Percentiles rank a stretch among this genome's conserved stretches.
Conservation (phyloP, 768 basidiomycete genomes). For the Trametes maxima region DNA sequence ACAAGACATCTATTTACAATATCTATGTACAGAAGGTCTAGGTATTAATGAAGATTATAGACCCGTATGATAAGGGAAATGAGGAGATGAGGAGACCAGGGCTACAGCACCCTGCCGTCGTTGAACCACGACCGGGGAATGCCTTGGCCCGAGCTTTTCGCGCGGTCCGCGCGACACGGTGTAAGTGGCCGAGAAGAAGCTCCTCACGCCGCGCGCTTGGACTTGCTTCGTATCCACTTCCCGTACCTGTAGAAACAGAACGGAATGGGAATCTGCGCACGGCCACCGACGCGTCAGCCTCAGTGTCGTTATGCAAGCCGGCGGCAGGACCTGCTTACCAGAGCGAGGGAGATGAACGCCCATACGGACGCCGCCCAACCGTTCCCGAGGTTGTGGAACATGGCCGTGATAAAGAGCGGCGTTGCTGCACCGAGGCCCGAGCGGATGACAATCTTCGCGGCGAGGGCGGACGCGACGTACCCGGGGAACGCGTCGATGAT, state of each 20-base stretch:
- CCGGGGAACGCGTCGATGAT: slow-evolving; percentile 44
- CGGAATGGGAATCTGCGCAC: slow-evolving; percentile 27
- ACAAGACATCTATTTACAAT: too few relatives aligned
- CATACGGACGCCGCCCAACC: slow-evolving; percentile 41
- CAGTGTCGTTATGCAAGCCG: neutral
- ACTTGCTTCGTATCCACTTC: slow-evolving; percentile 23
- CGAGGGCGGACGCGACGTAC: slow-evolving; percentile 43
- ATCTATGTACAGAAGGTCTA: too few relatives aligned
- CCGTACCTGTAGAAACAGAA: slow-evolving; percentile 29
- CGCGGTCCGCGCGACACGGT: too few relatives aligned
- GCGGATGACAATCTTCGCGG: slow-evolving; percentile 42
- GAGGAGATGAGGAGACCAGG: too few relatives aligned
- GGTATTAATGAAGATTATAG: too few relatives aligned
- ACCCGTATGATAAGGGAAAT: too few relatives aligned
- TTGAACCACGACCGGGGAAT: too few relatives aligned
- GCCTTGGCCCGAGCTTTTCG: too few relatives aligned
- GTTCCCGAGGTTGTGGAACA: slow-evolving; percentile 44
- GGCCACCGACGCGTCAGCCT: neutral
- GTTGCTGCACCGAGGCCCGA: slow-evolving; percentile 39
- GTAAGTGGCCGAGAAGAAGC: too few relatives aligned
- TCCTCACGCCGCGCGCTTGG: slow-evolving; percentile 21
- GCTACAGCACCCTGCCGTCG: too few relatives aligned
- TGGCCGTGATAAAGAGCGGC: slow-evolving; percentile 40
- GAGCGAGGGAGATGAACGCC: slow-evolving; percentile 40
- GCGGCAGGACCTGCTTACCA: slow-evolving; percentile 28